Evolutionary conservation across 2,329 filamentous ascomycete genomes (phyloP).

Genomic region (Verticillium klebahnii): DNA sequence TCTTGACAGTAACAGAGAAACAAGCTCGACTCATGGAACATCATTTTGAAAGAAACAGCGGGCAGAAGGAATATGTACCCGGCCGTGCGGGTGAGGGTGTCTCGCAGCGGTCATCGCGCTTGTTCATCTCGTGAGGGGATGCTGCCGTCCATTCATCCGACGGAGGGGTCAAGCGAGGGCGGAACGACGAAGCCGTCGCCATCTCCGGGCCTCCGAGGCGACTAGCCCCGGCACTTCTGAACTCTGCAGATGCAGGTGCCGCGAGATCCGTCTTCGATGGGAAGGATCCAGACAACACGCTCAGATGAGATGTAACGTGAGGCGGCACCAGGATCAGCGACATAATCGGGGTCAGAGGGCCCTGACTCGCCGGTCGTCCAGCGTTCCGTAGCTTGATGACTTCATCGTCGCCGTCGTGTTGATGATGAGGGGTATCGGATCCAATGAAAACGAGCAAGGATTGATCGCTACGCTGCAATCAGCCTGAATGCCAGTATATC

Average conservation of each 20-base stretch:
- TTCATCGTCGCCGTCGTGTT: background rate
- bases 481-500: slow-evolving; percentile 1
- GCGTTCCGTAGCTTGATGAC: background rate
- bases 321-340: background rate
- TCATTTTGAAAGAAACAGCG: background rate
- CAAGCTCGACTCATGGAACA: background rate
- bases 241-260: background rate
- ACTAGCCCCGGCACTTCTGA: slow-evolving; percentile 1
- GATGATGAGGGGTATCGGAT: background rate
- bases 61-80: background rate
- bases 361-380: background rate
- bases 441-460: background rate
- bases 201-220: background rate
- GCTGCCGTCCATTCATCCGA: slow-evolving; percentile 1
- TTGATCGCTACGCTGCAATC: background rate
- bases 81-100: background rate
- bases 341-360: background rate
- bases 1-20: background rate
- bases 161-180: slow-evolving; percentile 2
- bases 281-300: background rate
- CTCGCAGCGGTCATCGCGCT: background rate
- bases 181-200: slow-evolving; percentile 1
- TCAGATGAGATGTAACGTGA: background rate
- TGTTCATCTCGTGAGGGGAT: background rate
- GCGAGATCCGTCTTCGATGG: background rate